These are phyloP conservation scores for Claviceps capensis DNA, from an alignment of 2,329 filamentous ascomycete genomes.

Conservation along the genomic window DNA sequence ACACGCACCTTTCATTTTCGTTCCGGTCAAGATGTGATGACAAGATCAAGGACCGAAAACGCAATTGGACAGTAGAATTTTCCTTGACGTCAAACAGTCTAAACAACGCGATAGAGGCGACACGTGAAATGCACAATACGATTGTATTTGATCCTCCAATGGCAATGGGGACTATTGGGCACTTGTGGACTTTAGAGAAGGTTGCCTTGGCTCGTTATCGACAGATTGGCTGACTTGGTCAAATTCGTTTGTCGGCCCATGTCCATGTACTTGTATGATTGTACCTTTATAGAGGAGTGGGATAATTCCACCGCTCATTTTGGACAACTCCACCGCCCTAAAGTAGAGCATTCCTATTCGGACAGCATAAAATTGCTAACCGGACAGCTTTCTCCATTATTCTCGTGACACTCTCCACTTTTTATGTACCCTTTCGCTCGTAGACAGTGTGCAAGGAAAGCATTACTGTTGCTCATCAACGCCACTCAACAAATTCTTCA, in stretches of 20 bases:
- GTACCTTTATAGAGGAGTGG: too few species aligned
- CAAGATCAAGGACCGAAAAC: not conserved
- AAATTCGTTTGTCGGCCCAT: not conserved
- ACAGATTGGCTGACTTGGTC: not conserved
- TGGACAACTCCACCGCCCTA: too few species aligned
- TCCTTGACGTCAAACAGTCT: not conserved
- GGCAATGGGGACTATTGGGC: not conserved
- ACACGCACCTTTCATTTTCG: conserved; percentile 8
- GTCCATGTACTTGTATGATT: not conserved
- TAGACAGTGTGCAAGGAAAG: too few species aligned
- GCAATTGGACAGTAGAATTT: too few species aligned
- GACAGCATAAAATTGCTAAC: too few species aligned
- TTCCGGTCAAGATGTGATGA: not conserved
- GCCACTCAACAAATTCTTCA: too few species aligned
- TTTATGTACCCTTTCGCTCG: too few species aligned
- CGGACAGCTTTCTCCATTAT: too few species aligned
- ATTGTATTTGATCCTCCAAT: not conserved
- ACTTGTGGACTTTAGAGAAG: not conserved
- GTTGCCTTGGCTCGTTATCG: not conserved
- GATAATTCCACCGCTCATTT: too few species aligned
- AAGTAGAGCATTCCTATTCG: too few species aligned
- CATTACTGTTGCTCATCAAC: too few species aligned
- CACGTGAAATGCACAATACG: not conserved
- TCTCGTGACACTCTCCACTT: too few species aligned
- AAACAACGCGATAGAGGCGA: not conserved